Conservation (phyloP, 169 alveolate genomes). For the Plasmodium chabaudi region DNA sequence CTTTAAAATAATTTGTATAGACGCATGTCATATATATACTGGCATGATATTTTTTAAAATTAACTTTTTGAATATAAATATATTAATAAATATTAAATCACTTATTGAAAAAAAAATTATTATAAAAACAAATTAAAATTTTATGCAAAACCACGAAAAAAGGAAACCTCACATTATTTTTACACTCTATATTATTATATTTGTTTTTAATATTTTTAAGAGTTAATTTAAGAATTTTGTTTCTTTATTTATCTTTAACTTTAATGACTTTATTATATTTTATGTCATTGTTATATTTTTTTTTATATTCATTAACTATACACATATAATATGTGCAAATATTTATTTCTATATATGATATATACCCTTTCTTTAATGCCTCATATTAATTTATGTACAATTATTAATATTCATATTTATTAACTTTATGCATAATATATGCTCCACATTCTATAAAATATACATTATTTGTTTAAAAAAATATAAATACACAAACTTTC, state of each 20-base stretch:
- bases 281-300: too few species aligned
- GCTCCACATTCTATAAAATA: too few species aligned
- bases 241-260: conserved; percentile 17
- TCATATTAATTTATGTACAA: background rate
- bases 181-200: conserved; percentile 3
- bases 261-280: background rate
- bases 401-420: background rate
- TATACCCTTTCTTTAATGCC: background rate
- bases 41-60: background rate
- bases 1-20: conserved; percentile 11
- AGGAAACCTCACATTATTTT: background rate
- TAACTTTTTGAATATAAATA: conserved; percentile 1
- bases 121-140: background rate
- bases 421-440: too few species aligned
- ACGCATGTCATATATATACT: conserved; percentile 8
- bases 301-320: too few species aligned
- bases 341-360: background rate
- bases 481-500: background rate
- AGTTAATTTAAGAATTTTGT: conserved; percentile 14
- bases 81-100: conserved; percentile 2
- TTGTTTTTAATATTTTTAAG: conserved; percentile 42
- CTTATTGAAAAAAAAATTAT: conserved; percentile 4
- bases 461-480: background rate
- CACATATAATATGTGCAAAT: background rate
- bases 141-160: background rate